These are phyloP conservation scores for Porcisia deanei DNA, from an alignment of 208 protist genomes.

Conservation along the genomic window DNA sequence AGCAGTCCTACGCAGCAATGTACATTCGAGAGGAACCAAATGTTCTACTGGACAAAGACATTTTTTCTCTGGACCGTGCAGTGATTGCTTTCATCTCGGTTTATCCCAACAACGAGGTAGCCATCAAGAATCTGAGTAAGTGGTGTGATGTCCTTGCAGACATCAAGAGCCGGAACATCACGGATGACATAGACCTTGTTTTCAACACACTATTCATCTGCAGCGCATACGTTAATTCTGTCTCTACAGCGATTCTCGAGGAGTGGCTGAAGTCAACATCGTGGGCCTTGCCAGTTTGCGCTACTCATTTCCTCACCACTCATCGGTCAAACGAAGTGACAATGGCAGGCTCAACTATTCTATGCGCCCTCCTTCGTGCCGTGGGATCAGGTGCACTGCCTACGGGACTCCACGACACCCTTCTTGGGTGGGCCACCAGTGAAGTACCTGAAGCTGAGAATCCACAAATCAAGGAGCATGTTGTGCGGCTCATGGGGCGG, in stretches of 20 bases:
- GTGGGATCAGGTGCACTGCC: slow-evolving; percentile 48
- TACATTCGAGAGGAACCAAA: slow-evolving; percentile 68
- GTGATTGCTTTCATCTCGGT: slow-evolving; percentile 47
- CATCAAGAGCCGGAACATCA: slow-evolving; percentile 46
- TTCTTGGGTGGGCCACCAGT: slow-evolving; percentile 35
- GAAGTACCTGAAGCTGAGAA: slow-evolving; percentile 47
- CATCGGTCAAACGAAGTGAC: slow-evolving; percentile 34
- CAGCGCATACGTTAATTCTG: slow-evolving; percentile 51
- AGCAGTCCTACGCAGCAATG: slow-evolving; percentile 56
- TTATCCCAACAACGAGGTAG: slow-evolving; percentile 46
- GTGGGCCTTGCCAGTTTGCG: slow-evolving; percentile 39
- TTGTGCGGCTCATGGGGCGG: slow-evolving; percentile 30
- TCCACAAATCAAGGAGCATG: slow-evolving; percentile 42
- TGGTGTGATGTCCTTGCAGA: slow-evolving; percentile 68
- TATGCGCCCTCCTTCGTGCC: slow-evolving; percentile 46
- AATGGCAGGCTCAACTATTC: slow-evolving; percentile 43
- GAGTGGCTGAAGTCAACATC: slow-evolving; percentile 50
- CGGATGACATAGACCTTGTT: slow-evolving; percentile 65
- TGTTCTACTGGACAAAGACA: slow-evolving; percentile 74
- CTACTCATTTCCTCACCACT: slow-evolving; percentile 45
- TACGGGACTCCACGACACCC: slow-evolving; percentile 30
- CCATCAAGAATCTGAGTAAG: slow-evolving; percentile 42
- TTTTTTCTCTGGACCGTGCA: slow-evolving; percentile 81
- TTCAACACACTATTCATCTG: slow-evolving; percentile 57
- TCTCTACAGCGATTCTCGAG: slow-evolving; percentile 40